Evolutionary conservation across 495 filamentous ascomycete species (phyloP), one percentile per base, ranked within the genome.

Genomic region (Rhizodiscina lignyota): DNA sequence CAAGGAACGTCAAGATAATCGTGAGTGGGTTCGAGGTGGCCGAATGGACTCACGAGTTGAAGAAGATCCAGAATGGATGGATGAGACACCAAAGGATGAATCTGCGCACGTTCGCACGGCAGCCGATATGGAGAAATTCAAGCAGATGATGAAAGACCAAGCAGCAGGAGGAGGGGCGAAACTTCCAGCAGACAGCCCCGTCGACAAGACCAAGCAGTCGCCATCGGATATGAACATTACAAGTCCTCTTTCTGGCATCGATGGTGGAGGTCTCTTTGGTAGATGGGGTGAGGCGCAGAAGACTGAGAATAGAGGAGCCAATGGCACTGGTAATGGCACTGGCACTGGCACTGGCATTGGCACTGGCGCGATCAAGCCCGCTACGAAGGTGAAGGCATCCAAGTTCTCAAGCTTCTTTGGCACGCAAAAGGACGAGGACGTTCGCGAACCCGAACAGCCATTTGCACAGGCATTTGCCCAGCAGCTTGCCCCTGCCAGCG

Each of bases 341-440:
- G 28, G 32, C 20, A n/a, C 41, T 15, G 54, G 55, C 41, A 48
- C 51, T 32, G 45, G 54, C 18, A 39, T 42, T 10, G 36, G 39
- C 3, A 27, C 40, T 4, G 42, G 49, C 8, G 30, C 36, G n/a
- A 24, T 40, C 11, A 62, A 62, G n/a, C n/a, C n/a, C 34, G 19
- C 44, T 44, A 35, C 42, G 55, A 60, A 44, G 47, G 45, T 42
- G 32, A 79, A 83, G 47, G 63, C 75, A 8, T 93, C 85, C 30
- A 67, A 83, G 33, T 96, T 96, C 51, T 77, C 82, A 36, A 75
- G 77, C 15, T 74, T 94, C 44, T 87, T 94, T 54, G 64, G 70
- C 18, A 40, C 46, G 21, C n/a, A n/a, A n/a, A n/a, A n/a, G n/a
- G n/a, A n/a, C n/a, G n/a, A n/a, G n/a, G n/a, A n/a, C n/a, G n/a